phyloP scores from a whole-genome alignment of 2,329 filamentous ascomycete species.

The Fusarium sublunatum region DNA sequence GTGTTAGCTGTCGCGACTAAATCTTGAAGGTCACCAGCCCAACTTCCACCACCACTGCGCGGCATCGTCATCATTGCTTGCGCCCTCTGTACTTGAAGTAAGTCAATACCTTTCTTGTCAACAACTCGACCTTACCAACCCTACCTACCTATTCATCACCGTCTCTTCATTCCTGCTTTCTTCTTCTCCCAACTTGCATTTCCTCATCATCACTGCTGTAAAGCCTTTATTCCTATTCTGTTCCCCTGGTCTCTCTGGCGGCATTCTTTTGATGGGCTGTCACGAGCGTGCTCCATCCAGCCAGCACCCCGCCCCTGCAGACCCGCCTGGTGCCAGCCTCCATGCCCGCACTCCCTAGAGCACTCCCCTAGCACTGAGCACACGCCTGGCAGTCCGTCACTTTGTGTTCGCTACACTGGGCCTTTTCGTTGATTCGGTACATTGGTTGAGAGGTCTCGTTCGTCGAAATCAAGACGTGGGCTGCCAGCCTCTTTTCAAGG shows the following conservation, averaged over 20 bases:
- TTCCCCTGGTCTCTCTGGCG: conserved; percentile 20
- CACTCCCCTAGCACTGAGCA: conserved; percentile 40
- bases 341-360: conserved; percentile 40
- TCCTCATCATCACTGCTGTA: conserved; percentile 6
- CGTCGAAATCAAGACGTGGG: conserved; percentile 30
- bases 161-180: conserved; percentile 5
- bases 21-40: conserved; percentile 39
- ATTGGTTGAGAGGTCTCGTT: conserved; percentile 32
- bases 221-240: conserved; percentile 17
- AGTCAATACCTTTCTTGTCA: conserved; percentile 26
- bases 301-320: conserved; percentile 48
- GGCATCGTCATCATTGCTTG: conserved; percentile 42
- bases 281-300: conserved; percentile 50
- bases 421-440: conserved; percentile 25
- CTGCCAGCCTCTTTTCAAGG: conserved; percentile 33
- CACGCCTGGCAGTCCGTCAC: conserved; percentile 35
- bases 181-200: not conserved
- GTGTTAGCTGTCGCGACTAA: conserved; percentile 42
- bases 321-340: conserved; percentile 48
- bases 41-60: conserved; percentile 32
- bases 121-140: conserved; percentile 2
- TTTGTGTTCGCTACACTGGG: conserved; percentile 21
- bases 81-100: conserved; percentile 27
- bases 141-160: conserved; percentile 7
- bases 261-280: conserved; percentile 45